phyloP scores from a whole-genome alignment of 2,329 filamentous ascomycete species.

The Arthrobotrys entomopaga region DNA sequence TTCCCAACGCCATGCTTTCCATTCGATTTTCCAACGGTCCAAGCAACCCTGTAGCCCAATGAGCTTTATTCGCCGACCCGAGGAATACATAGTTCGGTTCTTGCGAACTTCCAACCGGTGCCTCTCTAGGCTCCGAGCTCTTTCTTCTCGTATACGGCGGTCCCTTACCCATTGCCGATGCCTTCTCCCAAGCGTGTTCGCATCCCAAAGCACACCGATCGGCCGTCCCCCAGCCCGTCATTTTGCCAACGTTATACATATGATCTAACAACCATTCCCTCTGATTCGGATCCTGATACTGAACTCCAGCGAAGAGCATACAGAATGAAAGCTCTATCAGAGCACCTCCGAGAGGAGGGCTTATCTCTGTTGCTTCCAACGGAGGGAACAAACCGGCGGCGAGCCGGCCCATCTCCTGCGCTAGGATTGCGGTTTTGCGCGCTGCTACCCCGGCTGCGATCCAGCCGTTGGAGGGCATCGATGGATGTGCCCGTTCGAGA shows the following conservation, averaged over 20 bases:
- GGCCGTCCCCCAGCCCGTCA: conserved; percentile 89
- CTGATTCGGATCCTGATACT: conserved; percentile 78
- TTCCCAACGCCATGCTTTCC: conserved; percentile 37
- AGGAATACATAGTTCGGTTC: conserved; percentile 45
- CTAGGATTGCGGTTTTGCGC: conserved; percentile 74
- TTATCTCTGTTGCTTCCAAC: conserved; percentile 70
- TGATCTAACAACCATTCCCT: conserved; percentile 80
- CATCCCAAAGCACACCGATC: conserved; percentile 83
- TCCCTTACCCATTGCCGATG: conserved; percentile 76
- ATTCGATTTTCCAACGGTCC: conserved; percentile 42
- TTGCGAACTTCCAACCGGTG: conserved; percentile 28
- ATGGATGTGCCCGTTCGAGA: conserved; percentile 82
- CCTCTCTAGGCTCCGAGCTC: conserved; percentile 44
- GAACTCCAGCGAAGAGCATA: conserved; percentile 85
- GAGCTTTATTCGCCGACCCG: conserved; percentile 50
- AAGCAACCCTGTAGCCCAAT: conserved; percentile 43
- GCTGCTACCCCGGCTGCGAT: conserved; percentile 83
- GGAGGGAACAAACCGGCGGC: conserved; percentile 75
- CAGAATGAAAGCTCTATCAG: conserved; percentile 84
- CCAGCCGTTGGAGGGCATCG: conserved; percentile 91
- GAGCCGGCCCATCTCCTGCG: conserved; percentile 81
- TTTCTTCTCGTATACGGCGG: conserved; percentile 71
- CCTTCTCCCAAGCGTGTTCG: conserved; percentile 83
- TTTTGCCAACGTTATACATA: conserved; percentile 77
- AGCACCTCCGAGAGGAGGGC: conserved; percentile 80